Evolutionary conservation across 176 grass and related monocot genomes (phyloP), one percentile per base, ranked within the genome.

Genomic region (Cocos nucifera): DNA sequence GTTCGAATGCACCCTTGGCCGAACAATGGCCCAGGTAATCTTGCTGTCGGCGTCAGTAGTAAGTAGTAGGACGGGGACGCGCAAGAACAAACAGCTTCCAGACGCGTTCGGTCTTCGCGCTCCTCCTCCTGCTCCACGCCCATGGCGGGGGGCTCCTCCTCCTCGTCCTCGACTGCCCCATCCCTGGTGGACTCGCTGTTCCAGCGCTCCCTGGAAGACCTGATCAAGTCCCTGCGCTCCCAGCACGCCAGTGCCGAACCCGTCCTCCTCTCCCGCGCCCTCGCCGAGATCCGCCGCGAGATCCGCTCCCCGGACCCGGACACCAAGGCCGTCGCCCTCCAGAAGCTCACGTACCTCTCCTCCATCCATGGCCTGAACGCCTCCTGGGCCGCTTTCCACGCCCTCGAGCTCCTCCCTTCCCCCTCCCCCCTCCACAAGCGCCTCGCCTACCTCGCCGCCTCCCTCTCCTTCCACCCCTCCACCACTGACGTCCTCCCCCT

Each of bases 221-320:
- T 96, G 50, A 78, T 96, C 57, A 87, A 84, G 51, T 79, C 78
- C 73, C 75, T 96, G 54, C 83, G 87, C 51, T 65, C 86, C 35
- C 77, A 80, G 29, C 57, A 77, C 17, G 62, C 70, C 49, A 58
- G 71, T 44, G 76, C 81, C 78, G 85, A 89, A 62, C 54, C 83
- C 4, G 17, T 48, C 15, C 62, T 69, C 26, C 68, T 97, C 30
- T 60, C 66, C 62, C 87, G 81, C 27, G 78, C 84, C 17, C 69
- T 91, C 65, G 75, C 87, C 23, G 91, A 90, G 82, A 96, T 96
- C 83, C 91, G 79, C 53, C 91, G 83, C 3, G 91, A 96, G 86
- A 87, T 90, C 80, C 91, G 86, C 59, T 78, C 69, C 49, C 39
- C 74, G 9, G 91, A 90, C 57, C 64, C 78, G 10, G 72, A 77